These are phyloP conservation scores for Atkinsonella texensis DNA, from an alignment of 2,329 filamentous ascomycete species.

Conservation along the genomic window DNA sequence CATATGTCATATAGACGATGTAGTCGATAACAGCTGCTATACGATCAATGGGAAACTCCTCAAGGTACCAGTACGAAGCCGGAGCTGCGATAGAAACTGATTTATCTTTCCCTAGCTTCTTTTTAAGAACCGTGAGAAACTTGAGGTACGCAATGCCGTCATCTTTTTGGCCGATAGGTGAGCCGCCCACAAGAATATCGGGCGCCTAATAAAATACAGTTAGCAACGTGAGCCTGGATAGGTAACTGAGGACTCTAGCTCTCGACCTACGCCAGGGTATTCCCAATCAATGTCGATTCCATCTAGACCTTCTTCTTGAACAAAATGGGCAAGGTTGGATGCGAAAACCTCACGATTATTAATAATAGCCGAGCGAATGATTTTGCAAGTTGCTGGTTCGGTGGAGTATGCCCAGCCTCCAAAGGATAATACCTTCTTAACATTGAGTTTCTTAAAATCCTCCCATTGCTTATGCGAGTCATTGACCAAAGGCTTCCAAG, in stretches of 20 bases:
- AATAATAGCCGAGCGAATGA: slow-evolving; percentile 13
- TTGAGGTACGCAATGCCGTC: not conserved
- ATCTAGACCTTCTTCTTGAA: slow-evolving; percentile 22
- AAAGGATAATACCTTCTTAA: slow-evolving; percentile 18
- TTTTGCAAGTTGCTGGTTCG: slow-evolving; percentile 10
- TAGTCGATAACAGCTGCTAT: slow-evolving; percentile 19
- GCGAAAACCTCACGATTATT: slow-evolving; percentile 22
- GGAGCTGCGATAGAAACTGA: slow-evolving; percentile 18
- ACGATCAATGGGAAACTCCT: slow-evolving; percentile 15
- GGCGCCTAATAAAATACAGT: no score
- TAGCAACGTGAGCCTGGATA: no score
- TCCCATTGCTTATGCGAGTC: no score
- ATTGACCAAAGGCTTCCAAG: no score
- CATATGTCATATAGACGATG: slow-evolving; percentile 21
- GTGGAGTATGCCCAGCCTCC: slow-evolving; percentile 18
- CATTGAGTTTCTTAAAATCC: slow-evolving; percentile 12
- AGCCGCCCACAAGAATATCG: no score
- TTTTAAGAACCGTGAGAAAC: slow-evolving; percentile 1
- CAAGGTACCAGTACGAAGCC: slow-evolving; percentile 23
- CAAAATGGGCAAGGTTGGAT: slow-evolving; percentile 23
- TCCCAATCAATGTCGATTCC: slow-evolving; percentile 32
- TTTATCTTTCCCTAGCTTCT: slow-evolving; percentile 9
- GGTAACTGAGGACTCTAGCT: no score
- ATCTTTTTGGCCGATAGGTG: no score
- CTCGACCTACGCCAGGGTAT: slow-evolving; percentile 18